Evolutionary conservation across 1,284 basidiomycete genomes (phyloP).

Genomic region (Cryptococcus sp.): DNA sequence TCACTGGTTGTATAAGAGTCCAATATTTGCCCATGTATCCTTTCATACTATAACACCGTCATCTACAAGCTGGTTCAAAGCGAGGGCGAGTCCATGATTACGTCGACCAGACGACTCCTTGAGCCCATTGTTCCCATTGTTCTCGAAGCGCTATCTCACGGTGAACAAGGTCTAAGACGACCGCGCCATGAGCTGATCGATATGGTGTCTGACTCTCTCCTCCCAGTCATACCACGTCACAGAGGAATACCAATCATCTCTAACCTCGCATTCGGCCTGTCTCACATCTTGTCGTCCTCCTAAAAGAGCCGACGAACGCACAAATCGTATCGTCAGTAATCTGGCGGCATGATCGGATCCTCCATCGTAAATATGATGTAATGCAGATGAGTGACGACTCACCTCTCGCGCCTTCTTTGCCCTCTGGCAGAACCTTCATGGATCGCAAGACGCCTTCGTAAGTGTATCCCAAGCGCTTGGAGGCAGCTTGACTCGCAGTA

Average conservation of each 20-base stretch:
- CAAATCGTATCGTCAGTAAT: not conserved
- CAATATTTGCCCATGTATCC: too few species aligned
- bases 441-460: constrained; percentile 38
- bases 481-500: constrained; percentile 26
- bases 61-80: too few species aligned
- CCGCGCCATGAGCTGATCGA: constrained; percentile 26
- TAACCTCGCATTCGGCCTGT: constrained; percentile 24
- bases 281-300: constrained; percentile 31
- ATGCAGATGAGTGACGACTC: constrained; percentile 14
- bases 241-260: constrained; percentile 42
- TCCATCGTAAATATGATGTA: too few species aligned
- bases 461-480: constrained; percentile 39
- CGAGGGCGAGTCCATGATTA: too few species aligned
- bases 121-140: too few species aligned
- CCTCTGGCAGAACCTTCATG: constrained; percentile 30
- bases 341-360: too few species aligned
- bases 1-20: too few species aligned
- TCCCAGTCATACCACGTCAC: constrained; percentile 50
- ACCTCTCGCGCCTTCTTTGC: constrained; percentile 37
- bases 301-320: constrained; percentile 5
- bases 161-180: constrained; percentile 1
- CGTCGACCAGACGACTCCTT: too few species aligned
- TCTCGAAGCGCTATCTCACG: too few species aligned
- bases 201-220: constrained; percentile 34
- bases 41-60: too few species aligned